A percentile compares a stretch with the other conserved stretches of the same genome.
Evolutionary conservation across 2,329 filamentous ascomycete species (phyloP).

Genomic region (Fusarium tricinctum): DNA sequence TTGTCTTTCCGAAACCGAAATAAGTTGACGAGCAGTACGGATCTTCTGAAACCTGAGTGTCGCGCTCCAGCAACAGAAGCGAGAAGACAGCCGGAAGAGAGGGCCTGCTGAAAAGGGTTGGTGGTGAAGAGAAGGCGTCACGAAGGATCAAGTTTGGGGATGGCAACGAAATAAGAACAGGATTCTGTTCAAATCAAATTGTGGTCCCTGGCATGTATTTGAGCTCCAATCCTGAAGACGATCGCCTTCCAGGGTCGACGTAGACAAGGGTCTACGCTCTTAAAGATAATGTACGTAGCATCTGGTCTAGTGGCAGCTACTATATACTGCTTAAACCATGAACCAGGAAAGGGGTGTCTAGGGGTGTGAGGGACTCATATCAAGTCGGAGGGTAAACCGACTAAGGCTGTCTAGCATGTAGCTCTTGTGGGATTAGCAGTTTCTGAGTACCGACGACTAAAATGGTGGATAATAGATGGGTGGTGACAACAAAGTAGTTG

Average conservation of each 20-base stretch:
- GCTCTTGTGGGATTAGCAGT: slow-evolving; percentile 43
- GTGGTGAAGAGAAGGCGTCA: background rate
- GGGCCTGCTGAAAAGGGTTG: background rate
- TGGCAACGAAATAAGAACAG: slow-evolving; percentile 20
- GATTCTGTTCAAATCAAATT: slow-evolving; percentile 25
- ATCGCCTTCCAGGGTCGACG: slow-evolving; percentile 47
- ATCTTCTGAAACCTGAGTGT: background rate
- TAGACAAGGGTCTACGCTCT: slow-evolving; percentile 45
- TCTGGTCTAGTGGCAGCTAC: slow-evolving; percentile 45
- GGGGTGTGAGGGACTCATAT: slow-evolving; percentile 39
- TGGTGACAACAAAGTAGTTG: slow-evolving; percentile 44
- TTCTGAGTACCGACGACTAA: slow-evolving; percentile 46
- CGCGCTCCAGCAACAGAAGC: background rate
- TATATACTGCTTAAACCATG: slow-evolving; percentile 28
- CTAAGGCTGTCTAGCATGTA: slow-evolving; percentile 33
- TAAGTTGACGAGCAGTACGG: slow-evolving; percentile 3
- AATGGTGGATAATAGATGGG: slow-evolving; percentile 45
- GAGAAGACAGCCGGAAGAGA: background rate
- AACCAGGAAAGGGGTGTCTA: slow-evolving; percentile 42
- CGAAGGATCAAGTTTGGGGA: slow-evolving; percentile 12
- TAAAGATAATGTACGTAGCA: slow-evolving; percentile 37
- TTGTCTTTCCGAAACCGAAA: slow-evolving; percentile 2
- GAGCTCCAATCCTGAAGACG: slow-evolving; percentile 42
- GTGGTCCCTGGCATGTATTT: slow-evolving; percentile 48
- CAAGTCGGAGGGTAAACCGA: slow-evolving; percentile 44